Evolutionary conservation across 768 basidiomycete genomes (phyloP).

Genomic region (Roridomyces roridus): DNA sequence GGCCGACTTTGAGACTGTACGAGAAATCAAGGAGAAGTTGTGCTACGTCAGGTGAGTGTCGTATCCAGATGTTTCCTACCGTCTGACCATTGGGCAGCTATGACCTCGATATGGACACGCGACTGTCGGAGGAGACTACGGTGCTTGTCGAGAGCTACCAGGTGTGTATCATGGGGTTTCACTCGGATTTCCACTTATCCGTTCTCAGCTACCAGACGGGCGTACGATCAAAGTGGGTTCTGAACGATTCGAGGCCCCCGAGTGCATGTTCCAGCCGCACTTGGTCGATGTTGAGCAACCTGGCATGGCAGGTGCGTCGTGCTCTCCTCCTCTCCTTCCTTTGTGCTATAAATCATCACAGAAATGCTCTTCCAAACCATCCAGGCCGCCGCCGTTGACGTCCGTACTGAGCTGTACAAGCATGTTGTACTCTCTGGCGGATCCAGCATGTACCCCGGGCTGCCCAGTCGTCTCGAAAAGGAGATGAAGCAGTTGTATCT

Average conservation of each 20-base stretch:
- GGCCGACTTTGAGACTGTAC: constrained; percentile 98
- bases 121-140: constrained; percentile 94
- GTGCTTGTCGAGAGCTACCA: constrained; percentile 96
- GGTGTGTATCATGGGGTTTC: constrained; percentile 48
- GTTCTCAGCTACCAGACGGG: constrained; percentile 85
- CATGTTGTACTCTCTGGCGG: constrained; percentile 98
- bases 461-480: constrained; percentile 96
- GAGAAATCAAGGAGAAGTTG: constrained; percentile 98
- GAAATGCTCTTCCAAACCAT: constrained; percentile 98
- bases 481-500: constrained; percentile 99
- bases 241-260: constrained; percentile 98
- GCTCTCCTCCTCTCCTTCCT: background rate
- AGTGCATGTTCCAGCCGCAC: constrained; percentile 99
- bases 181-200: constrained; percentile 2
- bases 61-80: background rate
- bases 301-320: constrained; percentile 84
- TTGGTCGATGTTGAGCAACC: constrained; percentile 97
- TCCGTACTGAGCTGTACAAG: constrained; percentile 92
- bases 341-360: constrained; percentile 28
- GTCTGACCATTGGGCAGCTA: constrained; percentile 59
- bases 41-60: constrained; percentile 91
- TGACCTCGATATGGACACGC: constrained; percentile 94
- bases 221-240: constrained; percentile 97
- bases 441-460: constrained; percentile 98
- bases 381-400: constrained; percentile 88